phyloP scores from a whole-genome alignment of 768 basidiomycete genomes.

The Boletus patriciae region DNA sequence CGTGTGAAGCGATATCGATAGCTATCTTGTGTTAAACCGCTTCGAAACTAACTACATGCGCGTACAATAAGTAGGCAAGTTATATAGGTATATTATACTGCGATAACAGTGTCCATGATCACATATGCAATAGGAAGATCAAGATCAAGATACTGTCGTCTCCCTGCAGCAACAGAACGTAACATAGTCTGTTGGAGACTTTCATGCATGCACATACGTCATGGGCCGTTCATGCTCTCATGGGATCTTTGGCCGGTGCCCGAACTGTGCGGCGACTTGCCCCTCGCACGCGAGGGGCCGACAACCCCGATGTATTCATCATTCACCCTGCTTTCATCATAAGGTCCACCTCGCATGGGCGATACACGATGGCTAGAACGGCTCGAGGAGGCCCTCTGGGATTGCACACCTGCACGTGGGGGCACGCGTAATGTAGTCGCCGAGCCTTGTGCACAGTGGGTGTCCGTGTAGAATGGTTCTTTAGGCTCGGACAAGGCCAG shows the following conservation, averaged over 20 bases:
- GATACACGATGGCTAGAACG: background rate
- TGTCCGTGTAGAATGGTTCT: background rate
- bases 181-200: too few species aligned
- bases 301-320: background rate
- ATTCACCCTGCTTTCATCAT: background rate
- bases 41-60: too few species aligned
- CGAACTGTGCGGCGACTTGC: background rate
- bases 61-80: too few species aligned
- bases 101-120: too few species aligned
- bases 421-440: background rate
- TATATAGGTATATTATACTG: too few species aligned
- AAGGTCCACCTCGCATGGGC: background rate
- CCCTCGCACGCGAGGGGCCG: slow-evolving; percentile 7
- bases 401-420: background rate
- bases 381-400: background rate
- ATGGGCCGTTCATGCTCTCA: background rate
- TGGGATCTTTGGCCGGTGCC: background rate
- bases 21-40: too few species aligned
- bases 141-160: too few species aligned
- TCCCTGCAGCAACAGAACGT: too few species aligned
- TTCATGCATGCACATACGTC: background rate
- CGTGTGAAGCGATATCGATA: too few species aligned
- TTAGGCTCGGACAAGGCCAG: slow-evolving; percentile 1
- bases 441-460: background rate
- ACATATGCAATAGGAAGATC: too few species aligned